Evolutionary conservation across 2,329 filamentous ascomycete species (phyloP).

Genomic region (Didymella segeticola): DNA sequence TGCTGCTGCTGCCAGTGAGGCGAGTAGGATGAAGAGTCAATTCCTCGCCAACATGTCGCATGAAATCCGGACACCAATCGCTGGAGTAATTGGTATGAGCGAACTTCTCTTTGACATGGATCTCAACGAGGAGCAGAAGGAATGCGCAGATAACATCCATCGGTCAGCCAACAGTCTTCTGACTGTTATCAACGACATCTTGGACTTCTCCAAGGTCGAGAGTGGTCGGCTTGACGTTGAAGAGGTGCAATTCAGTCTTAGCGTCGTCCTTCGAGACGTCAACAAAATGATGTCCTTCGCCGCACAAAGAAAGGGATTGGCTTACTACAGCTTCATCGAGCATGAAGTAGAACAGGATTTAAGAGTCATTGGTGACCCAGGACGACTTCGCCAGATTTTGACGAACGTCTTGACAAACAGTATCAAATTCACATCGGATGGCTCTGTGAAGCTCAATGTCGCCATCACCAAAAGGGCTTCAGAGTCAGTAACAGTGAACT

Average conservation of each 20-base stretch:
- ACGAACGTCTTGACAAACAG: conserved; percentile 73
- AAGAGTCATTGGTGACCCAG: conserved; percentile 85
- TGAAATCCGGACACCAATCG: conserved; percentile 79
- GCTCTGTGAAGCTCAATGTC: conserved; percentile 64
- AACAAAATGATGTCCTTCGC: conserved; percentile 88
- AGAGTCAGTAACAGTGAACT: conserved; percentile 72
- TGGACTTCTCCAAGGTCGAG: conserved; percentile 88
- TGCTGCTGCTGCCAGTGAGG: conserved; percentile 79
- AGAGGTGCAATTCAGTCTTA: conserved; percentile 79
- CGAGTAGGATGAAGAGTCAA: conserved; percentile 79
- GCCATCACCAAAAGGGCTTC: conserved; percentile 67
- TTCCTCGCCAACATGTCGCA: conserved; percentile 85
- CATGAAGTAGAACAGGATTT: conserved; percentile 69
- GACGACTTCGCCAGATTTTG: conserved; percentile 81
- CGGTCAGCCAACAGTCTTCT: conserved; percentile 80
- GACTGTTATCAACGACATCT: conserved; percentile 88
- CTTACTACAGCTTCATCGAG: conserved; percentile 71
- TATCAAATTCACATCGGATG: conserved; percentile 51
- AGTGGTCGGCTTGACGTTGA: conserved; percentile 79
- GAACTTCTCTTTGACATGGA: conserved; percentile 74
- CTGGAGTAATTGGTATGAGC: conserved; percentile 80
- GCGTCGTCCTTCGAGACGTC: conserved; percentile 77
- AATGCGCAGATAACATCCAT: conserved; percentile 79
- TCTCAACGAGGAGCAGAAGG: conserved; percentile 72
- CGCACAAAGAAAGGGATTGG: conserved; percentile 78